A percentile compares a stretch with the other conserved stretches of the same genome.
Conservation (phyloP, 2,329 filamentous ascomycete genomes). For the Cercospora nicotianae region DNA sequence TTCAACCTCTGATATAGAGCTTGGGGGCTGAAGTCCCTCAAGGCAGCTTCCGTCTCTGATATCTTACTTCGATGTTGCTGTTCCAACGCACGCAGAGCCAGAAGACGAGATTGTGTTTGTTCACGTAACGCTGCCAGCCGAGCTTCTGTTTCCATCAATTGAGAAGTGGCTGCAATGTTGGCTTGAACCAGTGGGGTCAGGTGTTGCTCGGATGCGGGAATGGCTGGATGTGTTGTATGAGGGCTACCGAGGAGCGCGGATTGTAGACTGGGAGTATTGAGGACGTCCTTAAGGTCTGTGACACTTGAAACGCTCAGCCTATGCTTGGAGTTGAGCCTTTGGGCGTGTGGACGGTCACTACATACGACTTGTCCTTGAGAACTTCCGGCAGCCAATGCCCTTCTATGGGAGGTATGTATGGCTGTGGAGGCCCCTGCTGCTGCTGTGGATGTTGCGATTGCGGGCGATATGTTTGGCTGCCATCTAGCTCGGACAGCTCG, state of each 20-base stretch:
- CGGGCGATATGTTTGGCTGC: slow-evolving; percentile 19
- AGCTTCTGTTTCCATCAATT: slow-evolving; percentile 60
- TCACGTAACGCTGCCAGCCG: slow-evolving; percentile 63
- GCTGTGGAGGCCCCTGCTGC: slow-evolving; percentile 16
- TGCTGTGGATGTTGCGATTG: slow-evolving; percentile 17
- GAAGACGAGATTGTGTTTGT: slow-evolving; percentile 74
- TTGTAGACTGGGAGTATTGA: slow-evolving; percentile 66
- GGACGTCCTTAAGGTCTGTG: slow-evolving; percentile 71
- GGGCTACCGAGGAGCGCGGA: slow-evolving; percentile 70
- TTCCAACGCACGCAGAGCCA: slow-evolving; percentile 82
- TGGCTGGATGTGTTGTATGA: slow-evolving; percentile 69
- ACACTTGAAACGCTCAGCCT: slow-evolving; percentile 56
- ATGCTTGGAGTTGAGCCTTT: slow-evolving; percentile 6
- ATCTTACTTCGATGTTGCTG: slow-evolving; percentile 91
- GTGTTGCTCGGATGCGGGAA: slow-evolving; percentile 63
- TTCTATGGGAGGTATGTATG: slow-evolving; percentile 35
- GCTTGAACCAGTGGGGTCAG: slow-evolving; percentile 65
- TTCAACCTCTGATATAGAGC: slow-evolving; percentile 80
- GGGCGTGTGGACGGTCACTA: slow-evolving; percentile 18
- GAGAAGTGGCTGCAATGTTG: slow-evolving; percentile 70
- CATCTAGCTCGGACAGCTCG: slow-evolving; percentile 34
- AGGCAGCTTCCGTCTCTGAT: slow-evolving; percentile 79
- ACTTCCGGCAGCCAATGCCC: slow-evolving; percentile 76
- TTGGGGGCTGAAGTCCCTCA: slow-evolving; percentile 82
- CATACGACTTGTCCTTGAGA: slow-evolving; percentile 79